Evolutionary conservation across 192 early-diverging fungal genomes (phyloP).

Genomic region (Coemansia umbellata): DNA sequence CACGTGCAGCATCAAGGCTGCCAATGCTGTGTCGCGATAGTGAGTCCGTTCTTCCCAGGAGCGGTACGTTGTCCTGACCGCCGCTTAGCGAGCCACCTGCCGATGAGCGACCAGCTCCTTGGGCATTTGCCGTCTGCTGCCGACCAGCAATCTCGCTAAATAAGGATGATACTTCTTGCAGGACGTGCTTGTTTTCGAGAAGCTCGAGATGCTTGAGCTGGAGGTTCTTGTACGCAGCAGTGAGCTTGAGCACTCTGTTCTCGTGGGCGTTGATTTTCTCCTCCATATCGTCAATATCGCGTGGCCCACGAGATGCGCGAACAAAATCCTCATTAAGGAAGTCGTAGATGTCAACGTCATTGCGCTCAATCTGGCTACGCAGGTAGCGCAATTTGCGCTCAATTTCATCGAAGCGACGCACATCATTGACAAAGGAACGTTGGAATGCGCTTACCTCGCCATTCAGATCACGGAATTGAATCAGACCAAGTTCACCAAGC

Average conservation of each 20-base stretch:
- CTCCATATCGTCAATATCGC: conserved; percentile 93
- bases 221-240: conserved; percentile 77
- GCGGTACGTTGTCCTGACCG: conserved; percentile 50
- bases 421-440: conserved; percentile 91
- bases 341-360: conserved; percentile 59
- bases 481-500: conserved; percentile 89
- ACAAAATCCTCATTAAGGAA: conserved; percentile 49
- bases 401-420: conserved; percentile 95
- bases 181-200: conserved; percentile 83
- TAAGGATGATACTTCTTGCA: conserved; percentile 64
- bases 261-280: conserved; percentile 77
- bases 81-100: not conserved
- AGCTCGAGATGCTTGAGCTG: conserved; percentile 86
- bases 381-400: conserved; percentile 95
- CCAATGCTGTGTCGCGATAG: conserved; percentile 48
- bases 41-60: conserved; percentile 57
- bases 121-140: conserved; percentile 50
- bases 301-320: conserved; percentile 66
- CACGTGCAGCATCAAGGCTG: conserved; percentile 42
- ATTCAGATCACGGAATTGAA: conserved; percentile 97
- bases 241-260: conserved; percentile 78
- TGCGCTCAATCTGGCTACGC: conserved; percentile 71
- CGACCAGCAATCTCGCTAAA: conserved; percentile 66
- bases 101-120: not conserved
- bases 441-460: conserved; percentile 94